Evolutionary conservation across 805 yeast genomes (phyloP).

Genomic region (Yarrowia keelungensis): DNA sequence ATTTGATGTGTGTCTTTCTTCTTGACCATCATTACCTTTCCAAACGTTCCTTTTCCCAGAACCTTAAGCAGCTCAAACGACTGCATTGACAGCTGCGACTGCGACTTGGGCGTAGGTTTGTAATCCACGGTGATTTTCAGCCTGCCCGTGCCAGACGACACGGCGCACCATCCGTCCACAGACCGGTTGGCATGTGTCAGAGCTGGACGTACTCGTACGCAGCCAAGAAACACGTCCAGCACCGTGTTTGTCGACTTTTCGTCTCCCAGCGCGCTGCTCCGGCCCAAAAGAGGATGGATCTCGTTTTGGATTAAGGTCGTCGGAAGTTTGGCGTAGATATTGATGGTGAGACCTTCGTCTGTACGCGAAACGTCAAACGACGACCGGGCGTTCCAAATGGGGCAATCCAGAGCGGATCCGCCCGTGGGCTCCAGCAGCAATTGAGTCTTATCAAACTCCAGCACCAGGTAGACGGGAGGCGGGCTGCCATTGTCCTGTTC

Average conservation of each 20-base stretch:
- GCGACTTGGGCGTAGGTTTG: constrained; percentile 60
- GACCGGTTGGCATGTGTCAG: constrained; percentile 38
- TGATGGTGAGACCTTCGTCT: constrained; percentile 67
- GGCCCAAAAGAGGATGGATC: constrained; percentile 26
- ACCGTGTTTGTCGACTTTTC: constrained; percentile 41
- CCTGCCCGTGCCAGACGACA: constrained; percentile 47
- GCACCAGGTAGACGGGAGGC: constrained; percentile 79
- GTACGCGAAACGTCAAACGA: constrained; percentile 84
- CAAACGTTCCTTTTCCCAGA: constrained; percentile 97
- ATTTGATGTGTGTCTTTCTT: constrained; percentile 94
- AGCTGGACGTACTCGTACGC: constrained; percentile 60
- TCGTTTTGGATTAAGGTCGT: constrained; percentile 22
- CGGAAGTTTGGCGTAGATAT: constrained; percentile 77
- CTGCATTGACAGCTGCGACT: constrained; percentile 74
- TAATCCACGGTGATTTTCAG: constrained; percentile 68
- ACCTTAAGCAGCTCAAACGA: constrained; percentile 94
- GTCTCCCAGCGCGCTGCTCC: constrained; percentile 19
- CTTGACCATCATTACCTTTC: constrained; percentile 98
- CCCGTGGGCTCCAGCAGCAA: constrained; percentile 86
- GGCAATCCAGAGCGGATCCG: constrained; percentile 71
- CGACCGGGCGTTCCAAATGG: constrained; percentile 89
- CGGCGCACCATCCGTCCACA: constrained; percentile 43
- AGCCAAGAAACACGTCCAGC: constrained; percentile 79
- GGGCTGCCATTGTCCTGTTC: constrained; percentile 26
- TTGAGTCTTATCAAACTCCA: constrained; percentile 95